phyloP scores from a whole-genome alignment of 352 stramenopile genomes.

The Phytophthora pseudosyringae region DNA sequence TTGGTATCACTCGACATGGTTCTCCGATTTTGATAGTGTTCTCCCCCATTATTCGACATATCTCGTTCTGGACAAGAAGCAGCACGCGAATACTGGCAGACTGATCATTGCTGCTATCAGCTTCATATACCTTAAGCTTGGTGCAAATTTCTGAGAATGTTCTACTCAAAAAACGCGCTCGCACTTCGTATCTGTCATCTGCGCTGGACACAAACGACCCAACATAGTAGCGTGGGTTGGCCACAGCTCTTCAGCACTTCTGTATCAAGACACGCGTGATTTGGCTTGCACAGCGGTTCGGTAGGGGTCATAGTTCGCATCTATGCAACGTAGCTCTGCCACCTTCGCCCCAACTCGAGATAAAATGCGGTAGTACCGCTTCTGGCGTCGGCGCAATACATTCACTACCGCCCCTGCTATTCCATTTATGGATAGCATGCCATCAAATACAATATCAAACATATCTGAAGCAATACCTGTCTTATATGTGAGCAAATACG shows the following conservation, averaged over 20 bases:
- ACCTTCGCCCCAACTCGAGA: background rate
- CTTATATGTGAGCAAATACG: slow-evolving; percentile 14
- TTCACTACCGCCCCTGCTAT: slow-evolving; percentile 1
- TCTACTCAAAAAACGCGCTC: slow-evolving; percentile 11
- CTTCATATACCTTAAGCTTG: slow-evolving; percentile 7
- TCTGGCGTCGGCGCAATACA: slow-evolving; percentile 10
- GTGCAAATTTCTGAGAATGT: slow-evolving; percentile 18
- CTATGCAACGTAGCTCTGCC: background rate
- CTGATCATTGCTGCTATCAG: slow-evolving; percentile 9
- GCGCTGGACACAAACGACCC: background rate
- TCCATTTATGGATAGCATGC: slow-evolving; percentile 6
- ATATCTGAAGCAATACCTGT: slow-evolving; percentile 8
- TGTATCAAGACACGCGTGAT: background rate
- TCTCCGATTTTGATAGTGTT: too few relatives aligned
- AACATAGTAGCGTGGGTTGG: slow-evolving; percentile 11
- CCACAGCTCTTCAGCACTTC: slow-evolving; percentile 1
- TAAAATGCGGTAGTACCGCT: slow-evolving; percentile 1
- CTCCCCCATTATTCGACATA: too few relatives aligned
- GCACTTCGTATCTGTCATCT: too few relatives aligned
- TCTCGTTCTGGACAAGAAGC: slow-evolving; percentile 18
- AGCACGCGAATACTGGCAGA: slow-evolving; percentile 7
- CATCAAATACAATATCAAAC: slow-evolving; percentile 15
- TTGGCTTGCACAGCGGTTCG: slow-evolving; percentile 1
- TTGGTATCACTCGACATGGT: too few relatives aligned
- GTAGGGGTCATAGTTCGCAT: background rate